phyloP scores from a whole-genome alignment of 768 basidiomycete genomes.

The Megacollybia marginata region DNA sequence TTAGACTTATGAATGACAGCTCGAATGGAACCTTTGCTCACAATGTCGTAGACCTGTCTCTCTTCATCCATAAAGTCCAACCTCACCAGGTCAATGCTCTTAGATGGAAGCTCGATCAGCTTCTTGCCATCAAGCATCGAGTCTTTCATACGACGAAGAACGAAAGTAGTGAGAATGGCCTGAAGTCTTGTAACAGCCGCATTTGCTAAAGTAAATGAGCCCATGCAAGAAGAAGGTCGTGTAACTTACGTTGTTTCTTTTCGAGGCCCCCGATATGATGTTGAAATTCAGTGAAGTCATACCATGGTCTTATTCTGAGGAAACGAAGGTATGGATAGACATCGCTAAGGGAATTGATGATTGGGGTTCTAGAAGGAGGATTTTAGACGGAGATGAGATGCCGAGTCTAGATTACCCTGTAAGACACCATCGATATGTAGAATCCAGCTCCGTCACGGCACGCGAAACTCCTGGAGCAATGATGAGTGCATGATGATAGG shows the following conservation, averaged over 20 bases:
- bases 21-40: conserved; percentile 9
- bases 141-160: conserved; percentile 59
- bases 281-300: conserved; percentile 36
- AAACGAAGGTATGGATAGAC: conserved; percentile 41
- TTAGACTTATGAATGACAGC: neutral
- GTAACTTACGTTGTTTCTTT: conserved; percentile 42
- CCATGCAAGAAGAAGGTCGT: neutral
- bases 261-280: conserved; percentile 29
- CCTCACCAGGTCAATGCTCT: conserved; percentile 40
- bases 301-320: conserved; percentile 38
- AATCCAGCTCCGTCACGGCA: conserved; percentile 44
- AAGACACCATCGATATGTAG: conserved; percentile 58
- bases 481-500: conserved; percentile 9
- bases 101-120: conserved; percentile 58
- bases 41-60: conserved; percentile 54
- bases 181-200: conserved; percentile 55
- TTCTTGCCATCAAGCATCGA: conserved; percentile 58
- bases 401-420: conserved; percentile 37
- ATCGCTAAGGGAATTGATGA: conserved; percentile 56
- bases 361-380: conserved; percentile 39
- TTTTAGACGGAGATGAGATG: neutral
- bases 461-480: conserved; percentile 37
- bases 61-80: conserved; percentile 58
- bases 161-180: conserved; percentile 42
- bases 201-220: conserved; percentile 23